Evolutionary conservation across 306 rosid genomes (phyloP).

Genomic region (Prunus kanzakura): DNA sequence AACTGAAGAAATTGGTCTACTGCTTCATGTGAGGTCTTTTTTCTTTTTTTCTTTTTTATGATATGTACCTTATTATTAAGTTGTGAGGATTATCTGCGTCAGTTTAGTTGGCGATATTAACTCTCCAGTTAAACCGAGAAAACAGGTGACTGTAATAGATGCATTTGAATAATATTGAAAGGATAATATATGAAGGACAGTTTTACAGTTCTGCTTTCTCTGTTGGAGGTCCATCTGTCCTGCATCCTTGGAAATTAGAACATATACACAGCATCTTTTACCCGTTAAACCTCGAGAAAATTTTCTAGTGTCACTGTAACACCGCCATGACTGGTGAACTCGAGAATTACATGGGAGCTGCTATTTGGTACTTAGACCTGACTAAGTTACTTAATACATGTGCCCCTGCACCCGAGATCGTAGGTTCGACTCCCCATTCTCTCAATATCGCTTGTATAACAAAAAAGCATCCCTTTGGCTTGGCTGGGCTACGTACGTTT

Average conservation of each 20-base stretch:
- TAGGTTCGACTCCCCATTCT: too few relatives aligned
- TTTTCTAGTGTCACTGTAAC: too few relatives aligned
- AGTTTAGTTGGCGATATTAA: background rate
- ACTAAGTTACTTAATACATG: background rate
- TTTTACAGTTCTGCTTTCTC: background rate
- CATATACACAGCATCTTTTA: background rate
- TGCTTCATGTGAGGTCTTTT: background rate
- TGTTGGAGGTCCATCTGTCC: background rate
- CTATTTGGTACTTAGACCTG: background rate
- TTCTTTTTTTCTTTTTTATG: background rate
- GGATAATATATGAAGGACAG: background rate
- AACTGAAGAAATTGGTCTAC: background rate
- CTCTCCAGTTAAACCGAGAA: background rate
- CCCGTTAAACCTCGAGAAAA: background rate
- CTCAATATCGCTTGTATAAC: too few relatives aligned
- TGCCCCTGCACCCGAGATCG: too few relatives aligned
- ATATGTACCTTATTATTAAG: background rate
- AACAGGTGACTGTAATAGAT: constrained; percentile 1
- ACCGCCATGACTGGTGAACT: background rate
- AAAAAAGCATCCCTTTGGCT: too few relatives aligned
- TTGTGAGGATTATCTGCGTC: constrained; percentile 8
- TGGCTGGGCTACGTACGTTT: background rate
- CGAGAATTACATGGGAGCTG: background rate
- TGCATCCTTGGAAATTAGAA: background rate
- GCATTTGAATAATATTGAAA: background rate